Base-by-base conservation (phyloP, 345 rosid species). In the Atalantia buxifolia region DNA sequence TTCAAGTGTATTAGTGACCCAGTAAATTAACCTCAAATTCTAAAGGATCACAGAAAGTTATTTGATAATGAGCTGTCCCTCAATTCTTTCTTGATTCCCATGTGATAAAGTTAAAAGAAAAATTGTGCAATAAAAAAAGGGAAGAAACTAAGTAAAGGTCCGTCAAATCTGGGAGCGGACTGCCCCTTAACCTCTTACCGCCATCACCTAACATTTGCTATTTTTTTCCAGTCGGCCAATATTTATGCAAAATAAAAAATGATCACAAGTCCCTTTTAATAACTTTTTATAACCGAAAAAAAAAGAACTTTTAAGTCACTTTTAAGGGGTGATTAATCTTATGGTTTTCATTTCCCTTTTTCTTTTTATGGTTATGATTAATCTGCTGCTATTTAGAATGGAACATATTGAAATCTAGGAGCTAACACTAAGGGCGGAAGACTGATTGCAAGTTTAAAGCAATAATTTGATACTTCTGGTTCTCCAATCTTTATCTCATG, bases 341-440 rank as follows among this genome's bases (percentile, higher is more conserved):
- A 55, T 22, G 18, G 28, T 9, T 59, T 30, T 28, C 72, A 50
- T 19, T 45, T 40, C 27, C 60, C 59, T 55, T 59, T 31, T 3
- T n/a, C 60, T 48, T 31, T 76, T 4, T 30, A 28, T 69, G 35
- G 25, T 61, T 16, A 42, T 33, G 50, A 6, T 33, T 66, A 45
- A 45, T 45, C 5, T 48, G 4, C 42, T 19, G 35, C 42, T 69
- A 19, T 63, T 57, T 65, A 59, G 48, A 64, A 9, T 31, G 84
- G 78, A 71, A 40, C 25, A 21, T 57, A 28, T 22, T 5, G 55
- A 85, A 86, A 78, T 76, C 85, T 60, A 78, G 78, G 57, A 70
- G 83, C 85, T 66, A 82, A 83, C 84, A 81, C 87, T n/a, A 72
- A 80, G 71, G 85, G 87, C 89, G 77, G 80, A 53, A 55, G 13